Conservation (phyloP, 2,329 filamentous ascomycete genomes). For the Trichophyton verrucosum region DNA sequence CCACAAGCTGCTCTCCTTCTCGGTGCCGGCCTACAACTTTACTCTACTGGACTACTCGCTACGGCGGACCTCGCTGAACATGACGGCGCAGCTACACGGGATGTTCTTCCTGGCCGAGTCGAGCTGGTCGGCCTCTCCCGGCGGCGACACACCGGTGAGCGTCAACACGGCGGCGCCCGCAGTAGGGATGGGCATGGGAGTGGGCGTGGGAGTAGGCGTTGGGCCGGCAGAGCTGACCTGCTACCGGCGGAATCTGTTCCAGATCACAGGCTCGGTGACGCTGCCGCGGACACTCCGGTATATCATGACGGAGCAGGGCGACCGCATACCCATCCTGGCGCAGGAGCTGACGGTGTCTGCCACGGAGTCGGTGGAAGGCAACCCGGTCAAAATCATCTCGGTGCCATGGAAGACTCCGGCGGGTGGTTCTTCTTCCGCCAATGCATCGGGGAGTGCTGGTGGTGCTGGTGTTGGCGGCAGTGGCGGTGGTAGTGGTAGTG, state of each 20-base stretch:
- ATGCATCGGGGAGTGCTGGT: too few species aligned
- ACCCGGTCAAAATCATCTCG: conserved; percentile 83
- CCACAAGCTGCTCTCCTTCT: conserved; percentile 64
- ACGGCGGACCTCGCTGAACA: conserved; percentile 43
- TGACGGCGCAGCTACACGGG: conserved; percentile 52
- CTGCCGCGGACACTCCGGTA: conserved; percentile 66
- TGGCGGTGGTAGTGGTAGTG: too few species aligned
- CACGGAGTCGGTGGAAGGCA: conserved; percentile 87
- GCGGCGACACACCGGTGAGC: conserved; percentile 15
- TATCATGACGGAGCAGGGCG: conserved; percentile 70
- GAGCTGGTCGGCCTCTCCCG: conserved; percentile 45
- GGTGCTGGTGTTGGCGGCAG: too few species aligned
- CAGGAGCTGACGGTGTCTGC: conserved; percentile 84
- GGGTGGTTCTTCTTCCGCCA: conserved; percentile 33
- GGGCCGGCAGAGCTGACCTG: conserved; percentile 66
- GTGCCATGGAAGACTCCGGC: conserved; percentile 96
- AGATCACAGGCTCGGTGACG: conserved; percentile 82
- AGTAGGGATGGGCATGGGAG: background rate
- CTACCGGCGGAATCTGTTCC: conserved; percentile 90
- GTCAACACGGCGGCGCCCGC: background rate
- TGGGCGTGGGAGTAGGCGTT: background rate
- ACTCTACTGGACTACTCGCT: conserved; percentile 48
- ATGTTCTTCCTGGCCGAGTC: conserved; percentile 59
- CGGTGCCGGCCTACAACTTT: conserved; percentile 49
- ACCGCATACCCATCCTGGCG: conserved; percentile 66